Evolutionary conservation across 2,329 filamentous ascomycete species (phyloP), one percentile per base, ranked within the genome.

Genomic region (Rutstroemia sydowiana): DNA sequence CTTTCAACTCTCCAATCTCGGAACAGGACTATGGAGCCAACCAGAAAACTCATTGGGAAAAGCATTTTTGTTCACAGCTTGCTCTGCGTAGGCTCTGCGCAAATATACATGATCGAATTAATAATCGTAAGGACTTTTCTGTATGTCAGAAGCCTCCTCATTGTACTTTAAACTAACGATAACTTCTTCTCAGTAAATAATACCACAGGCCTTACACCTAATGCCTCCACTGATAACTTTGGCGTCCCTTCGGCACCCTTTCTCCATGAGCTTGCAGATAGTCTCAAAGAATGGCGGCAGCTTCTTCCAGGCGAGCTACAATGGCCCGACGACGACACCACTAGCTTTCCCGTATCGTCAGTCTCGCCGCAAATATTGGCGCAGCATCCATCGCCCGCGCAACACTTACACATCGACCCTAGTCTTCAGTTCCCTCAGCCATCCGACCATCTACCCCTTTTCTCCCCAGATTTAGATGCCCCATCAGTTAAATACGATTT

Each of bases 11-110:
- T 2, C 68, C 71, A 1, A 72, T 73, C 26, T 71, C 69, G n/a
- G 70, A 73, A 32, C 70, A 72, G 14, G 74, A 77, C 56, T 70
- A 73, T 52, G 60, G 71, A 11, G 69, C 67, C 18, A 75, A 78
- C 55, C 73, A 78, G 55, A 65, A 70, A 9, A 75, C 76, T 1
- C 73, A 79, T 54, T 79, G 77, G 52, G 74, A 79, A 55, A 75
- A 79, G 53, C 73, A 83, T 58, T 82, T 81, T 61, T 72, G 77
- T 2, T 80, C 79, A 0, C 78, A 82, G 59, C 76, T 84, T 42
- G 75, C 78, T 10, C 69, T 84, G 16, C 70, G 76, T 18, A 70
- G 75, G 21, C 66, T 83, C 2, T 75, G 76, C 34, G 70, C 73
- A 1, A 71, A 75, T 20, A 75, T 81, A 16, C 75, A 83, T 61